phyloP scores from a whole-genome alignment of 164 flowering plant species.

The Chimonanthus salicifolius region DNA sequence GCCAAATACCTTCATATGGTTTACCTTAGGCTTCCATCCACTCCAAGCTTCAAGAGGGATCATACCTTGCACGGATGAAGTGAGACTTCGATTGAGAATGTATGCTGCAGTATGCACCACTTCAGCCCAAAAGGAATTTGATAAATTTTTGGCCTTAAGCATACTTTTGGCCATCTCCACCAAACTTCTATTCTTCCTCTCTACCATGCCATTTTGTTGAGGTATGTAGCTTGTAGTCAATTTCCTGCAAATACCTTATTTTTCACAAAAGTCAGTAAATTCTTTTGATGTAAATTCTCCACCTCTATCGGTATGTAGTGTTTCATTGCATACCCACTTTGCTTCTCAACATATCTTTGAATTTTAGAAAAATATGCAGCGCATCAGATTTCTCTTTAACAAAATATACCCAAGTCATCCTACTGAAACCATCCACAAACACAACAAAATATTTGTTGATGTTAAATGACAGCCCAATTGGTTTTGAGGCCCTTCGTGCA shows the following conservation, averaged over 20 bases:
- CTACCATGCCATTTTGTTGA: background rate
- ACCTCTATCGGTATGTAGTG: background rate
- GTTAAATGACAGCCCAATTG: background rate
- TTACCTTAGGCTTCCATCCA: background rate
- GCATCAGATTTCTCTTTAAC: background rate
- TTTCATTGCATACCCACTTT: background rate
- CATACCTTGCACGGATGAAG: background rate
- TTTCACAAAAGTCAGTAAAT: background rate
- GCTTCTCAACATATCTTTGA: slow-evolving; percentile 1
- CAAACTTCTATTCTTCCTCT: background rate
- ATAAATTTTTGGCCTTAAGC: background rate
- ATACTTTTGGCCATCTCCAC: background rate
- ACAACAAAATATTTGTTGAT: background rate
- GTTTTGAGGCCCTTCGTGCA: slow-evolving; percentile 1
- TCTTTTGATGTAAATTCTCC: slow-evolving; percentile 3
- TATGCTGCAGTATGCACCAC: background rate
- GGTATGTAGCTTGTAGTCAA: background rate
- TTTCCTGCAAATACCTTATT: background rate
- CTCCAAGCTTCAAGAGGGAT: background rate
- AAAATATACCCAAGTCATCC: slow-evolving; percentile 1
- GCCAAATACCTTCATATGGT: background rate
- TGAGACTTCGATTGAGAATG: background rate
- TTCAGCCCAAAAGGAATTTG: background rate
- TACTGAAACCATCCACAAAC: background rate
- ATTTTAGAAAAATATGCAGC: background rate